phyloP scores from a whole-genome alignment of 306 rosid genomes.

The Vicia faba region DNA sequence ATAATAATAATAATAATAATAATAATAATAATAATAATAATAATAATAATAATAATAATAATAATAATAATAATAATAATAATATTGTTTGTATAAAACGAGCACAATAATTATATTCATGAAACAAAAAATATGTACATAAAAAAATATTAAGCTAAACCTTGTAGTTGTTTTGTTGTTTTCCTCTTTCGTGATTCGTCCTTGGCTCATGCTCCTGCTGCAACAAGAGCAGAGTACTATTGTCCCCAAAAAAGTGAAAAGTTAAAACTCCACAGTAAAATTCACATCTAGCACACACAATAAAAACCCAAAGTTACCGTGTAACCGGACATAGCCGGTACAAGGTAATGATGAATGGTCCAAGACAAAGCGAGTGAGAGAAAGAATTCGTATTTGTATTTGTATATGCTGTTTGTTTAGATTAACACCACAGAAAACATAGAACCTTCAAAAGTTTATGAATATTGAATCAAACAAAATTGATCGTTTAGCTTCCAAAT shows the following conservation, averaged over 20 bases:
- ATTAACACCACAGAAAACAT: constrained; percentile 19
- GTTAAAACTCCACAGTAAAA: constrained; percentile 32
- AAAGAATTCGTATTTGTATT: constrained; percentile 3
- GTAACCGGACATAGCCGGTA: constrained; percentile 62
- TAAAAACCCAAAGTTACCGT: constrained; percentile 36
- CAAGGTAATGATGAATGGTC: neutral
- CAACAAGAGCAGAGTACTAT: constrained; percentile 24
- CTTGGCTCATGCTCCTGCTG: constrained; percentile 21
- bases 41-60: no score
- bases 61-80: no score
- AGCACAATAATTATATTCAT: neutral
- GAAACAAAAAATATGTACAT: neutral
- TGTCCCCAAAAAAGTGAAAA: constrained; percentile 39
- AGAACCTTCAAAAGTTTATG: constrained; percentile 59
- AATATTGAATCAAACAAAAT: constrained; percentile 20
- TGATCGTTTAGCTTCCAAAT: neutral
- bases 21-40: no score
- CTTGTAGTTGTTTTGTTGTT: neutral
- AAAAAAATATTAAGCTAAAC: neutral
- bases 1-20: no score
- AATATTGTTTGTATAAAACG: neutral
- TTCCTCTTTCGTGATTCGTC: constrained; percentile 14
- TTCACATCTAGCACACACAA: constrained; percentile 5
- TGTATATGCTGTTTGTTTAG: constrained; percentile 24
- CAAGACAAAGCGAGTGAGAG: constrained; percentile 10